phyloP scores from a whole-genome alignment of 805 yeast species.

The Naumovozyma castellii region DNA sequence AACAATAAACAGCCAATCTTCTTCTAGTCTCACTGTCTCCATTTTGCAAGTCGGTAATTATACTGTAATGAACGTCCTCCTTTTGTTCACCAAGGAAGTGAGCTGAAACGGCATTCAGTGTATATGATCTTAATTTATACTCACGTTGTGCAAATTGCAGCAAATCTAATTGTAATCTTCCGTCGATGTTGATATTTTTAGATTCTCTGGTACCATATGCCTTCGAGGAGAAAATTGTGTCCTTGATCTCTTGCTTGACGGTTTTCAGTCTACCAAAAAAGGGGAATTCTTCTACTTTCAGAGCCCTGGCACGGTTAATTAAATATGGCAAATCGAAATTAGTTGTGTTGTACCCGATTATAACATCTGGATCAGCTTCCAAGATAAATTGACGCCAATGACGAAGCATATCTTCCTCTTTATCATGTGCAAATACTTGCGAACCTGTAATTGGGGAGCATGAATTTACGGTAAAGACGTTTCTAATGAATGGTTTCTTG shows the following conservation, averaged over 20 bases:
- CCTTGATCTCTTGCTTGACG: conserved; percentile 69
- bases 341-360: conserved; percentile 90
- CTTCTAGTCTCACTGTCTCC: conserved; percentile 89
- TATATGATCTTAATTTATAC: conserved; percentile 86
- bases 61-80: conserved; percentile 96
- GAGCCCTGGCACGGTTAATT: conserved; percentile 73
- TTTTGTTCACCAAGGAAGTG: conserved; percentile 91
- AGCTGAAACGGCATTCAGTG: conserved; percentile 90
- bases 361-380: conserved; percentile 86
- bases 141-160: conserved; percentile 91
- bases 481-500: conserved; percentile 79
- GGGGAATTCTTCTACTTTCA: conserved; percentile 60
- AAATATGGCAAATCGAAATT: conserved; percentile 94
- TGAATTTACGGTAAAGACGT: conserved; percentile 85
- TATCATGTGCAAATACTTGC: conserved; percentile 64
- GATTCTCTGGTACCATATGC: conserved; percentile 96
- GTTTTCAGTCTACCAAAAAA: conserved; percentile 70
- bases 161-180: conserved; percentile 89
- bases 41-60: conserved; percentile 87
- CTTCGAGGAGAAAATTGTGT: conserved; percentile 78
- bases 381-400: conserved; percentile 82
- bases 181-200: conserved; percentile 85
- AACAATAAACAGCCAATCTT: conserved; percentile 91
- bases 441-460: conserved; percentile 94
- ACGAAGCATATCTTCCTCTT: conserved; percentile 73